Conservation (phyloP, 139 green algal genomes). For the Pleodorina starrii region DNA sequence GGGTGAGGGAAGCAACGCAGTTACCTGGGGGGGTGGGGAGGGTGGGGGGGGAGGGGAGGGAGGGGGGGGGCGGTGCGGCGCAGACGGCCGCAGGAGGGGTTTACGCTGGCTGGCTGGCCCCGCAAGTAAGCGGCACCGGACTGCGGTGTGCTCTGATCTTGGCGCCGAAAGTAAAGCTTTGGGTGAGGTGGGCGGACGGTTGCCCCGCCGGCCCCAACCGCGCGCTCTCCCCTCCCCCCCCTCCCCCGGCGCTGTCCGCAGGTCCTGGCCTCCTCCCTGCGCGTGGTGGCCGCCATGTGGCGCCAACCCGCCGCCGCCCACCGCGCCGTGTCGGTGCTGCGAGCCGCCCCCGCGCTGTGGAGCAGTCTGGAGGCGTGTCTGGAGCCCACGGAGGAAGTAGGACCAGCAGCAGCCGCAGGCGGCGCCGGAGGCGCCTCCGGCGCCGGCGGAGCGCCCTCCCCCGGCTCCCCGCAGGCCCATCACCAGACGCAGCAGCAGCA, state of each 20-base stretch:
- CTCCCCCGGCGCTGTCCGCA: background rate
- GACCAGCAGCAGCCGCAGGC: background rate
- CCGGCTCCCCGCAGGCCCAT: too few species aligned
- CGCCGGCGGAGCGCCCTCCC: too few species aligned
- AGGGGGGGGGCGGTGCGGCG: background rate
- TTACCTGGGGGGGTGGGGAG: background rate
- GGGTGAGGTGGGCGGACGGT: too few species aligned
- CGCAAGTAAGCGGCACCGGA: too few species aligned
- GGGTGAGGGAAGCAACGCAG: too few species aligned
- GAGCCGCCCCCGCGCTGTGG: slow-evolving; percentile 64
- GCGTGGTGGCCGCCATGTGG: slow-evolving; percentile 70
- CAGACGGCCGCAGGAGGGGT: too few species aligned
- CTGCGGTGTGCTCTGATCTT: too few species aligned
- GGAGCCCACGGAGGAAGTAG: background rate
- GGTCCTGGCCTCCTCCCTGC: slow-evolving; percentile 65
- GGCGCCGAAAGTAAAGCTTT: too few species aligned
- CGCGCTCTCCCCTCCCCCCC: background rate
- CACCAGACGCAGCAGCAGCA: background rate
- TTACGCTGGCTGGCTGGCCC: too few species aligned
- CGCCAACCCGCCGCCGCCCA: slow-evolving; percentile 56
- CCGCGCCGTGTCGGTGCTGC: slow-evolving; percentile 63
- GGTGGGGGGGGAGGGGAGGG: background rate
- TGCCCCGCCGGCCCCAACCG: too few species aligned
- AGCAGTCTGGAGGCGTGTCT: slow-evolving; percentile 38
- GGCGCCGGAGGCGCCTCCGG: background rate